Evolutionary conservation across 1,139 yeast genomes (phyloP), one percentile per base, ranked within the genome.

Genomic region (Yamadazyma taylorii): DNA sequence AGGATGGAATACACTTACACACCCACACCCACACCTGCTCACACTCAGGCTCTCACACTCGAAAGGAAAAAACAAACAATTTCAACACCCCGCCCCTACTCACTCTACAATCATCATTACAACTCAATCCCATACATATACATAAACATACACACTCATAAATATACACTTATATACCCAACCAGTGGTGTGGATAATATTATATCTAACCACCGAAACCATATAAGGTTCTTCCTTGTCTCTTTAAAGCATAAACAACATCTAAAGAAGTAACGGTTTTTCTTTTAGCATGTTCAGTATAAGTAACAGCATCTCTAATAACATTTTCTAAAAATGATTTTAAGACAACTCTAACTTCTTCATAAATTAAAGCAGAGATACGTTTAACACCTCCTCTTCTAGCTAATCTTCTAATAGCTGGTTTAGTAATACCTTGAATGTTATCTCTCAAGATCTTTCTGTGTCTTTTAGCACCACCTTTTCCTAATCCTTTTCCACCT

Each of bases 341-440:
- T 58, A 92, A 80, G 57, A 92, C 97, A 55, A 86, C 92, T 78
- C 98, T 88, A 62, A 94, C 96, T 79, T 90, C 97, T 77, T 92
- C 97, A 79, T 92, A 92, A 71, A 92, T 90, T 68, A 90, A 79
- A 66, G 96, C 97, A 52, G 97, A 90, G 61, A 92, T 92, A 85
- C 97, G 96, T 85, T 92, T 92, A 66, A 92, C 98, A 87, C 98
- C 98, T 78, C 98, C 98, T 87, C 98, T 89, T 84, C 98, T 90
- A 46, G 98, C 98, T 63, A 92, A 85, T 86, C 98, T 90, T 79
- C 98, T 89, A 69, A 92, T 92, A 63, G 98, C 98, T 68, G 98
- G 98, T 81, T 92, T 92, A 52, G 98, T 92, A 67, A 92, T 90
- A 79, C 98, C 98, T 78, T 90, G 97, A 57, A 92, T 90, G 90